These are phyloP conservation scores for Trypanosoma melophagium DNA, from an alignment of 208 protist genomes.

Conservation along the genomic window DNA sequence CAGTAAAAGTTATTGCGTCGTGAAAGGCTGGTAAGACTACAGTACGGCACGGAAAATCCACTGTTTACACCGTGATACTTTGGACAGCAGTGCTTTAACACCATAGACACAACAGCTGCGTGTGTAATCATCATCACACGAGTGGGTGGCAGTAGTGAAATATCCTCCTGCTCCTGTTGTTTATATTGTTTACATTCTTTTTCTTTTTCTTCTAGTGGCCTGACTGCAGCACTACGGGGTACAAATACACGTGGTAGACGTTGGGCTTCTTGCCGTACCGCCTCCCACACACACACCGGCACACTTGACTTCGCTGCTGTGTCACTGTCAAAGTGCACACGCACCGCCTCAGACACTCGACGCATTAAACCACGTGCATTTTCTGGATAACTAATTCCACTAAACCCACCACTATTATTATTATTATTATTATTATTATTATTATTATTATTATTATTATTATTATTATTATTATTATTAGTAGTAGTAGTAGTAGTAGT, in stretches of 20 bases:
- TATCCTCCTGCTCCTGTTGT: not conserved
- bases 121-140: conserved; percentile 79
- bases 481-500: no score
- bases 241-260: conserved; percentile 17
- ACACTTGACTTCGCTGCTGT: conserved; percentile 29
- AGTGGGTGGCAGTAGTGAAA: conserved; percentile 64
- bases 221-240: not conserved
- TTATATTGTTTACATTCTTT: not conserved
- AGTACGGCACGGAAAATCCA: conserved; percentile 73
- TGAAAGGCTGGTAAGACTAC: conserved; percentile 66
- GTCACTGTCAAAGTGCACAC: conserved; percentile 44
- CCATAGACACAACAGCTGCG: conserved; percentile 58
- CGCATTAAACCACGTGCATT: conserved; percentile 17
- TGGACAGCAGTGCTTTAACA: conserved; percentile 73
- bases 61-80: conserved; percentile 44
- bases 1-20: conserved; percentile 79
- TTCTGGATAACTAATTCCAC: conserved; percentile 16
- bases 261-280: conserved; percentile 39
- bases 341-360: conserved; percentile 55
- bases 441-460: not conserved
- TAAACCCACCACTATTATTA: not conserved
- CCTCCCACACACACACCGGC: conserved; percentile 36
- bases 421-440: not conserved
- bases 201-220: not conserved
- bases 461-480: not conserved